Evolutionary conservation across 257 asterid genomes (phyloP).

Genomic region (Rauvolfia tetraphylla): DNA sequence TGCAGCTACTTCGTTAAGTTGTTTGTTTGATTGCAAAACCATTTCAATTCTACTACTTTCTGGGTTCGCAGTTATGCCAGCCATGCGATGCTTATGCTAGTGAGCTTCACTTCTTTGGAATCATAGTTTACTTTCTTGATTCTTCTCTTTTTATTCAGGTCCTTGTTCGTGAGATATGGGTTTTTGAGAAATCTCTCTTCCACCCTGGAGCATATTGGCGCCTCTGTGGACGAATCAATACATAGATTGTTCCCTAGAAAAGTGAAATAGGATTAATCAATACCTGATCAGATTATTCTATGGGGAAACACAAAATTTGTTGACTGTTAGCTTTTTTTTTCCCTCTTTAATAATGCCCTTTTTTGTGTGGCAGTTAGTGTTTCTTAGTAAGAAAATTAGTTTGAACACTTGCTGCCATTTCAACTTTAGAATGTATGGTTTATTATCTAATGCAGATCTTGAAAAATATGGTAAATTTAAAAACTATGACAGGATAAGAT

Average conservation of each 20-base stretch:
- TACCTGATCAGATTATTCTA: neutral
- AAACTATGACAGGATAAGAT: neutral
- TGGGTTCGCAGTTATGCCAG: too few relatives aligned
- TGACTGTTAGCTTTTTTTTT: neutral
- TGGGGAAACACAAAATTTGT: neutral
- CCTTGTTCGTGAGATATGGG: constrained; percentile 93
- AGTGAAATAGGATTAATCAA: constrained; percentile 13
- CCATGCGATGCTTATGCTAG: too few relatives aligned
- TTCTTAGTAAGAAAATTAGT: neutral
- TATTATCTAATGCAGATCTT: neutral
- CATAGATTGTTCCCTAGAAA: constrained; percentile 12
- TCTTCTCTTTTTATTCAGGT: constrained; percentile 40
- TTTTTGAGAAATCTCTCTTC: constrained; percentile 88
- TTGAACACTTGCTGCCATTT: too few relatives aligned
- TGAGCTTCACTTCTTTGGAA: neutral
- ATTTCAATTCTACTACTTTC: too few relatives aligned
- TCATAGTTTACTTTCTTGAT: neutral
- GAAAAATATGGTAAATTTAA: too few relatives aligned
- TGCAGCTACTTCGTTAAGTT: too few relatives aligned
- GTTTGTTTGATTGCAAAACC: too few relatives aligned
- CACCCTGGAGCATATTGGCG: constrained; percentile 84
- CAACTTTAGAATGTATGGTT: too few relatives aligned
- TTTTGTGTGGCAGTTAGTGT: neutral
- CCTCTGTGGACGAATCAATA: constrained; percentile 85
- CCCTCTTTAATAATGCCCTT: neutral